Base-by-base conservation (phyloP, 2,329 filamentous ascomycete genomes). In the Penicillium sp. region DNA sequence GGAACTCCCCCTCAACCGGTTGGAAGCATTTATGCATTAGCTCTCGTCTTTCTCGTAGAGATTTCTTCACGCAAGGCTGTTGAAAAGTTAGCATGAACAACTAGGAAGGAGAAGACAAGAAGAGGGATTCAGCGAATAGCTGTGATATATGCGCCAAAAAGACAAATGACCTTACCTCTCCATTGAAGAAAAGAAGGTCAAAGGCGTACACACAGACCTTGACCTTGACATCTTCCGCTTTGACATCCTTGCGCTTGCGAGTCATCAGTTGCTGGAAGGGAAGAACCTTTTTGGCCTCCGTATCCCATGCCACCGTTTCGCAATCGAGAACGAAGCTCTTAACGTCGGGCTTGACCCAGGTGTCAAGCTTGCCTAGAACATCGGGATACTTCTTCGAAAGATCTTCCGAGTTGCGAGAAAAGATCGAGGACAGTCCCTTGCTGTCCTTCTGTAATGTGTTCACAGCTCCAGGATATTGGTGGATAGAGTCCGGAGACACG, bases 231-330 rank as follows among this genome's bases (percentile, higher is more conserved):
- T 97, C 91, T 64, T 95, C 90, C 7, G 87, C 77, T 68, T 95
- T 95, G 63, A 97, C 93, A 60, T 97, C 91, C 72, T 97, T 98
- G 68, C 87, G 85, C 75, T 98, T 98, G 48, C 93, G 81, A 13
- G 93, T 97, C 93, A 97, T 97, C 39, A 98, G 79, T 66, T 95
- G 89, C 69, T 98, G 93, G 75, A 98, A 98, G 0, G 93, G 93
- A 34, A 98, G 70, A 13, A 98, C 88, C 69, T 95, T 95, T 77
- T 95, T 96, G 74, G 93, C 88, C 2, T 79, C 77, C n/a, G 88
- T 79, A 68, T 98, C 93, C 91, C 93, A 97, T 0, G 87, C 93
- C 12, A 97, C 93, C 1, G 91, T 95, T 73, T 98, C 93, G 66
- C 93, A 98, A 67, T 98, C 93, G n/a, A 98, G 75, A 13, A 98